Conservation (phyloP, 2,329 filamentous ascomycete species). For the Neofusicoccum ribis region DNA sequence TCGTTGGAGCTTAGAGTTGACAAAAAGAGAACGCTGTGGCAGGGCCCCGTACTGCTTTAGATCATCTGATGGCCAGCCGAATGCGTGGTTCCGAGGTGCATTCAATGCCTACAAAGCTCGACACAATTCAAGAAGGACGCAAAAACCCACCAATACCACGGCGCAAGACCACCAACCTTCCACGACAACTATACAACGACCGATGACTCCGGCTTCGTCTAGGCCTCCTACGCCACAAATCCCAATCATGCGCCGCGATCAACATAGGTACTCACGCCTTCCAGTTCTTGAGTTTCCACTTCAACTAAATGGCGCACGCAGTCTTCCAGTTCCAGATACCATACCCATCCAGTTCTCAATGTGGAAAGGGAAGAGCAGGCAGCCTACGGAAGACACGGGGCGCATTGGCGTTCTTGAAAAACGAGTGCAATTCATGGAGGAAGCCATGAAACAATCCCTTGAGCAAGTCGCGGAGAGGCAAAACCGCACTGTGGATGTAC, state of each 20-base stretch:
- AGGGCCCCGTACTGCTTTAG: constrained; percentile 5
- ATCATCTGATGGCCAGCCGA: background rate
- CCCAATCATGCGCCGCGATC: background rate
- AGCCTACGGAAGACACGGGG: background rate
- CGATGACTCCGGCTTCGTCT: background rate
- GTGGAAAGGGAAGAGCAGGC: background rate
- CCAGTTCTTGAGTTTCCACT: background rate
- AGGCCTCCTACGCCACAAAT: background rate
- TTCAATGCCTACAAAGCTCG: background rate
- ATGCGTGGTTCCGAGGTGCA: background rate
- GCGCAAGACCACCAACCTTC: background rate
- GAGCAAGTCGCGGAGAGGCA: background rate
- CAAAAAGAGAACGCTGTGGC: background rate
- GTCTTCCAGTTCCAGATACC: background rate
- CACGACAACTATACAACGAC: background rate
- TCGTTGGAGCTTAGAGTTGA: background rate
- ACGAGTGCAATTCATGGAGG: background rate
- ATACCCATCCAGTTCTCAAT: background rate
- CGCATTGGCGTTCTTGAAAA: background rate
- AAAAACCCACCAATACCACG: background rate
- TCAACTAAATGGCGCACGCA: background rate
- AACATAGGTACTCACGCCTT: background rate
- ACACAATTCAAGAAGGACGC: background rate
- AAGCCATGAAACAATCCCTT: background rate
- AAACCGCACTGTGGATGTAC: background rate